Evolutionary conservation across 2,329 filamentous ascomycete genomes (phyloP), one percentile per base, ranked within the genome.

Genomic region (Lasiodiplodia sp.): DNA sequence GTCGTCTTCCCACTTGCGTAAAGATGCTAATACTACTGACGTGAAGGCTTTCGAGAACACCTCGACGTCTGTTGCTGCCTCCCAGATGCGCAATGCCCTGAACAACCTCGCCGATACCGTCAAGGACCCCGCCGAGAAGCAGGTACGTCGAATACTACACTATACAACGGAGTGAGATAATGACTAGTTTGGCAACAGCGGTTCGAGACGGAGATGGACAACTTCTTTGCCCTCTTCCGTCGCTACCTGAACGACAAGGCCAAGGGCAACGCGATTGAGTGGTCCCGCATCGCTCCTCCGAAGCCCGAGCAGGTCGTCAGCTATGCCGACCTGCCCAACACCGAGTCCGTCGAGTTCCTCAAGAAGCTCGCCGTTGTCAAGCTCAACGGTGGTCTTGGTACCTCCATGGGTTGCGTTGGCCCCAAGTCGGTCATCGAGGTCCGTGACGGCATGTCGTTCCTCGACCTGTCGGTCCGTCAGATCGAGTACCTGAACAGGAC

Each of bases 371-470:
- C 96, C 53, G 96, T 99, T 60, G 90, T 99, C 81, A 99, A 99
- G 91, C 92, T 99, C 79, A 99, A 99, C 79, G 96, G 96, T 87
- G 96, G 96, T 86, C 91, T 99, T 63, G 96, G 96, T 88, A 99
- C 96, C 75, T 99, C 96, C 68, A 99, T 99, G 96, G 96, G 96
- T 79, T 99, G 96, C 77, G 96, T 99, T 76, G 96, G 96, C 72
- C 96, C 96, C 83, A 99, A 99, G 88, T 99, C 96, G 57, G 96
- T 99, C 79, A 99, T 99, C 76, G 96, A 99, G 83, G 96, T 99
- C 80, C 94, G 96, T 83, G 96, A 99, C 77, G 96, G 96, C 89
- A 99, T 98, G 96, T 99, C 96, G 76, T 99, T 99, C 91, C 88
- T 99, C 74, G 96, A 99, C 84, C 88, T 99, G 77, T 98, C 96